Conservation (phyloP, 331 rosid genomes). For the Telfairia occidentalis region DNA sequence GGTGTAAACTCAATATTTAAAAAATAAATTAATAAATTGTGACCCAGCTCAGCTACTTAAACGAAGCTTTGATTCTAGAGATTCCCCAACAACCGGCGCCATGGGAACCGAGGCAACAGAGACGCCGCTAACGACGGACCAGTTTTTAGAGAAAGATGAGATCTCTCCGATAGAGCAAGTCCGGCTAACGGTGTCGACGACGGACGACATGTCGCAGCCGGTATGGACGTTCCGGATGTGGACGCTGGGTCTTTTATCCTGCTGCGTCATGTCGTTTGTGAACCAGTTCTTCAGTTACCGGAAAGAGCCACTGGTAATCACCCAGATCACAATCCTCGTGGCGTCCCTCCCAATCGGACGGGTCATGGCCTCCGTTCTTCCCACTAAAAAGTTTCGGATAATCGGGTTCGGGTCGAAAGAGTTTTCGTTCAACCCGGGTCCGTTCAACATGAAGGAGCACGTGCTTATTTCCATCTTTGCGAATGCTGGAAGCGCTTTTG, state of each 20-base stretch:
- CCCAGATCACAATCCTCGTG: slow-evolving; percentile 30
- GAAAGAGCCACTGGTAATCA: slow-evolving; percentile 26
- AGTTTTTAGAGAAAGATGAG: slow-evolving; percentile 8
- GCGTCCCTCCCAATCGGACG: slow-evolving; percentile 29
- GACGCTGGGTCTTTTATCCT: slow-evolving; percentile 24
- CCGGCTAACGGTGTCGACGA: slow-evolving; percentile 23
- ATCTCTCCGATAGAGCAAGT: slow-evolving; percentile 27
- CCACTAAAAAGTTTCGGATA: slow-evolving; percentile 14
- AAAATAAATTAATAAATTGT: too few species aligned
- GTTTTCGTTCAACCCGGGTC: slow-evolving; percentile 32
- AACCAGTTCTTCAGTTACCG: slow-evolving; percentile 38
- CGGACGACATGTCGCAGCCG: slow-evolving; percentile 22
- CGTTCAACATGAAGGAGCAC: slow-evolving; percentile 31
- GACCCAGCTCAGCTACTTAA: background rate
- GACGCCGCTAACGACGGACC: background rate
- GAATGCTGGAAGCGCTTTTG: slow-evolving; percentile 30
- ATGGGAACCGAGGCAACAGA: slow-evolving; percentile 12
- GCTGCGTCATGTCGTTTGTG: slow-evolving; percentile 28
- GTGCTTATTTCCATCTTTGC: slow-evolving; percentile 29
- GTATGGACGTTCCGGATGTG: slow-evolving; percentile 45
- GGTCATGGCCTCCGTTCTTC: slow-evolving; percentile 28
- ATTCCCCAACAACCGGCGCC: background rate
- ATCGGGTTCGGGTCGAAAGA: slow-evolving; percentile 15
- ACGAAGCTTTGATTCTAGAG: background rate
- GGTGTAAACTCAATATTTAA: too few species aligned